Conservation (phyloP, 805 yeast genomes). For the Pichia scutulata region DNA sequence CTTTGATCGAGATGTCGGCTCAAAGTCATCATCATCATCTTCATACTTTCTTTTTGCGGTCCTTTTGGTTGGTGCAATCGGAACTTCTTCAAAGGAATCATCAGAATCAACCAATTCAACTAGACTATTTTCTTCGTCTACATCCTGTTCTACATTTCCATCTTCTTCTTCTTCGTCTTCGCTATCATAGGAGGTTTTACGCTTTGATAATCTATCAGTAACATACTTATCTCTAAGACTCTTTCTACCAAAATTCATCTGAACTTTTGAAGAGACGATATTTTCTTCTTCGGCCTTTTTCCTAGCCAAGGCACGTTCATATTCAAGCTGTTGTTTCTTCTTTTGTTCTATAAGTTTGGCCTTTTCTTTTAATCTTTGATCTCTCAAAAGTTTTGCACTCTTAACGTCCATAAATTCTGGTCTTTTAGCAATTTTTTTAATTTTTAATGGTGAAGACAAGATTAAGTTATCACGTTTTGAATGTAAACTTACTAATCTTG, state of each 20-base stretch:
- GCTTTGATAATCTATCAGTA: background rate
- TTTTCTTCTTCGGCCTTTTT: conserved; percentile 15
- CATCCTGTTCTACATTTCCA: conserved; percentile 1
- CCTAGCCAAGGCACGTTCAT: conserved; percentile 6
- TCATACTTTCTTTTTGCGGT: conserved; percentile 32
- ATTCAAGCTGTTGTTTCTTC: background rate
- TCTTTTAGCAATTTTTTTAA: conserved; percentile 11
- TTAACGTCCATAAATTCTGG: background rate
- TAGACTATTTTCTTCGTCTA: conserved; percentile 1
- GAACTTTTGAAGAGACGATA: conserved; percentile 24
- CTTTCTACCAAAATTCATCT: conserved; percentile 10
- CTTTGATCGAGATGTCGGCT: background rate
- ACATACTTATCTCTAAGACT: conserved; percentile 21
- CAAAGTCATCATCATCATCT: conserved; percentile 38
- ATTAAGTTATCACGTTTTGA: conserved; percentile 11
- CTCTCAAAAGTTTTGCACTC: background rate
- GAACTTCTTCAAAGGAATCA: conserved; percentile 8
- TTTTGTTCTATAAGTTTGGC: conserved; percentile 6
- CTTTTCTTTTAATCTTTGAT: background rate
- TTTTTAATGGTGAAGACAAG: conserved; percentile 8
- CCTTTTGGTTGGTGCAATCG: background rate
- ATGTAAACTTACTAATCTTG: conserved; percentile 8
- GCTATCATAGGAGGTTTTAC: background rate
- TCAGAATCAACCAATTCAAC: conserved; percentile 3
- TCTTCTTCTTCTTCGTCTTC: conserved; percentile 11